A percentile compares a stretch with the other conserved stretches of the same genome.
These are phyloP conservation scores for Licmophora abbreviata DNA, from an alignment of 108 stramenopile species.

Conservation along the genomic window DNA sequence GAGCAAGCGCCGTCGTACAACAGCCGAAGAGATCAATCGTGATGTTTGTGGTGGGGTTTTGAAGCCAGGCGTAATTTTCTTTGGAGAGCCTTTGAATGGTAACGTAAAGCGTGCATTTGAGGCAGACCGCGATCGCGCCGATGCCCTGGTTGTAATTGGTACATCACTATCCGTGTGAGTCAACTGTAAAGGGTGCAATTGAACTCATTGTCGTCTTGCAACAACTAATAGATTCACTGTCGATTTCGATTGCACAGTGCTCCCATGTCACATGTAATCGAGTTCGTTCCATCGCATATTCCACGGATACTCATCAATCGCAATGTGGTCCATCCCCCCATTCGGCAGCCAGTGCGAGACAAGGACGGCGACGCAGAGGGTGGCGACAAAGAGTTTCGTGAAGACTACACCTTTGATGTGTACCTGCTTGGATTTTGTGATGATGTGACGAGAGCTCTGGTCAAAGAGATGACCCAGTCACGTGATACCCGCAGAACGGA, in stretches of 20 bases:
- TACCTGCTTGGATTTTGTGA: conserved; percentile 83
- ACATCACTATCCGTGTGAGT: conserved; percentile 81
- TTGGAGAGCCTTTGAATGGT: conserved; percentile 67
- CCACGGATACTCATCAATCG: conserved; percentile 82
- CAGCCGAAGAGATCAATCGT: conserved; percentile 1
- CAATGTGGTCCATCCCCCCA: conserved; percentile 51
- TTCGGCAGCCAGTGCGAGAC: conserved; percentile 5
- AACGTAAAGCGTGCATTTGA: conserved; percentile 47
- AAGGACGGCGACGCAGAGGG: conserved; percentile 20
- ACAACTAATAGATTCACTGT: background rate
- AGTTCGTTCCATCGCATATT: conserved; percentile 47
- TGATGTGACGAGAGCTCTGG: conserved; percentile 59
- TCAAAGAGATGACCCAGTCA: conserved; percentile 21
- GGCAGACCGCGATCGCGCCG: conserved; percentile 60
- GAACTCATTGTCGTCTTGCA: conserved; percentile 6
- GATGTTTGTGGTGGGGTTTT: conserved; percentile 65
- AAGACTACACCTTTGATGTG: conserved; percentile 61
- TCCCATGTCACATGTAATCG: conserved; percentile 76
- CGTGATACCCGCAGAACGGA: background rate
- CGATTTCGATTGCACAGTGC: no score
- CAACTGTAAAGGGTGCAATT: conserved; percentile 30
- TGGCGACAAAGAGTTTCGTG: conserved; percentile 19
- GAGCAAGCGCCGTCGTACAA: background rate
- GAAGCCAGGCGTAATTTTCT: conserved; percentile 80
- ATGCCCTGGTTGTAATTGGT: conserved; percentile 84